Base-by-base conservation (phyloP, 2,329 filamentous ascomycete genomes). In the Cladosporium phlei region DNA sequence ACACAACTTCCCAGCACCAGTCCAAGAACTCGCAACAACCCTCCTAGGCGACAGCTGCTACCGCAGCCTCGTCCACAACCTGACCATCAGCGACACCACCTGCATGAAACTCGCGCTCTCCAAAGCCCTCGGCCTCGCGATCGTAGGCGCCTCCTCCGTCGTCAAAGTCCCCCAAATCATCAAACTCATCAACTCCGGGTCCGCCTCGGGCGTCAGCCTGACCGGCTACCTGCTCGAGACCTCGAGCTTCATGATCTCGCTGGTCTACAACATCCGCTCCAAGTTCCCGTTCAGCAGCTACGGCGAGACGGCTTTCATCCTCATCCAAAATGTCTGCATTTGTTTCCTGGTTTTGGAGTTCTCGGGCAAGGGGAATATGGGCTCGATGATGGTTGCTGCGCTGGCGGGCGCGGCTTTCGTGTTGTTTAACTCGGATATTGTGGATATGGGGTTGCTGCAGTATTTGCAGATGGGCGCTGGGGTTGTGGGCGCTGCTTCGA, bases 151-250 rank as follows among this genome's bases (percentile, higher is more conserved):
- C 44, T 90, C 86, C 21, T 83, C 87, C 46, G 82, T 97, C 59
- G 90, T 98, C 74, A 98, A 98, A 73, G 82, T 98, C 20, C 93
- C 93, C 0, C 93, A 98, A 74, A 91, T 98, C 64, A 69, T 96
- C 67, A 98, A 98, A 75, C 82, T 98, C 42, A 70, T 93, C 61
- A 76, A 77, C 62, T 89, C 88, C 38, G 79, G 82, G 60, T 95
- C 88, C 39, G 82, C 89, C 21, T 79, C 81, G 34, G 93, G 93
- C 58, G 79, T 98, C 52, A 88, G 83, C 38, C 95, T 97, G 71
- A 78, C 95, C 34, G 86, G 87, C 24, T 97, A 96, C 73, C 76
- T 93, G 25, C 87, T 98, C 65, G 93, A 98, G 74, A 96, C 89
- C 7, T 77, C 80, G 47, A 82, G 85, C 49, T 91, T 94, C 70